Conservation (phyloP, 257 asterid species). For the Ilex asprella region DNA sequence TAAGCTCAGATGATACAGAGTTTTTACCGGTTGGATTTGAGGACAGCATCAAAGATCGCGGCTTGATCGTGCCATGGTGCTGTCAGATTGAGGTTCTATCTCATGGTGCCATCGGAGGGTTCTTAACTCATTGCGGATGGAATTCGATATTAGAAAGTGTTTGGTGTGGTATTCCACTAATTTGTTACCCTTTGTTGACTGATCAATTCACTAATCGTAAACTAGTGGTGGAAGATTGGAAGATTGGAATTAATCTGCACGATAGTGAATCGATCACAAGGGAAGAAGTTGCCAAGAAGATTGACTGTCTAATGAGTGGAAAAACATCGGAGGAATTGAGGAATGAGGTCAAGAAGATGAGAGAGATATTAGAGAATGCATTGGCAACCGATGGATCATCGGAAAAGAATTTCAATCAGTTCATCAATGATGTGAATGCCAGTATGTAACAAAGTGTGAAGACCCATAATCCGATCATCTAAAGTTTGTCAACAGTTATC, state of each 20-base stretch:
- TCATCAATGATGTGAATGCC: conserved; percentile 34
- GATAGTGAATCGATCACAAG: conserved; percentile 17
- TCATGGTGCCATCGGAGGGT: conserved; percentile 31
- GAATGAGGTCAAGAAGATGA: conserved; percentile 19
- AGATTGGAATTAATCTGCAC: conserved; percentile 42
- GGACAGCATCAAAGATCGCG: conserved; percentile 17
- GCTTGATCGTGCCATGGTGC: conserved; percentile 45
- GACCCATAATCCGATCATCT: too few species aligned
- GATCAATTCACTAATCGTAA: conserved; percentile 47
- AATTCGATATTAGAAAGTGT: conserved; percentile 42
- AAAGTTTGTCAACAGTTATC: too few species aligned
- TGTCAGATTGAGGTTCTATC: conserved; percentile 23
- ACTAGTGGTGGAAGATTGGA: conserved; percentile 56
- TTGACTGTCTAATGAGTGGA: conserved; percentile 30
- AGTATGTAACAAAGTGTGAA: background rate
- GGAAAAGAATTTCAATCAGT: conserved; percentile 17
- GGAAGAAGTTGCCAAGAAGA: conserved; percentile 26
- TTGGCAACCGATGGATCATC: conserved; percentile 26
- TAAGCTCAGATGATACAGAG: conserved; percentile 23
- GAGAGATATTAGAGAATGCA: conserved; percentile 22
- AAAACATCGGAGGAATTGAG: conserved; percentile 22
- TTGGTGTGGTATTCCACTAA: conserved; percentile 43
- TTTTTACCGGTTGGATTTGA: conserved; percentile 26
- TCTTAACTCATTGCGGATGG: conserved; percentile 55
- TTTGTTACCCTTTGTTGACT: conserved; percentile 37